Conservation (phyloP, 306 rosid genomes). For the Hippophae rhamnoides region DNA sequence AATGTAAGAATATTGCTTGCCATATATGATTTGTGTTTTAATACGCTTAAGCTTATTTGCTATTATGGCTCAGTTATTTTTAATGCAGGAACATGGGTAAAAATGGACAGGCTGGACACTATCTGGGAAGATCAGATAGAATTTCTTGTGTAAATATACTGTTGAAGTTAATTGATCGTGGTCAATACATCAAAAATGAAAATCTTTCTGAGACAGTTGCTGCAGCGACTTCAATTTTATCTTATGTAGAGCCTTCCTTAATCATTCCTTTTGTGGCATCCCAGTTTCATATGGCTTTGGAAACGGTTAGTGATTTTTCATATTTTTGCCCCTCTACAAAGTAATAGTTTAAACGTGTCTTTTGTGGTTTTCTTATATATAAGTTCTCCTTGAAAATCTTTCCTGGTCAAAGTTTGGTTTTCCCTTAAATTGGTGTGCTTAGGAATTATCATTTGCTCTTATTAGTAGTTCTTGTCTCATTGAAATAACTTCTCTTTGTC, state of each 20-base stretch:
- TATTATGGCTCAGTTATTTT: slow-evolving; percentile 34
- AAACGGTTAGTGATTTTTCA: slow-evolving; percentile 69
- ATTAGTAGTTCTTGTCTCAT: slow-evolving; percentile 12
- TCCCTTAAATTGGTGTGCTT: background rate
- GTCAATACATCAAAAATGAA: slow-evolving; percentile 98
- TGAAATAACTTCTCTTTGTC: slow-evolving; percentile 32
- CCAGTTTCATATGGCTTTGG: slow-evolving; percentile 98
- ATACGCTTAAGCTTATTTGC: slow-evolving; percentile 16
- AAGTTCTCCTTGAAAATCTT: background rate
- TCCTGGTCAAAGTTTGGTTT: background rate
- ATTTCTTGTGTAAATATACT: slow-evolving; percentile 61
- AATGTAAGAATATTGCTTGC: slow-evolving; percentile 41
- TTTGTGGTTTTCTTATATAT: slow-evolving; percentile 1
- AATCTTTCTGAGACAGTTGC: slow-evolving; percentile 95
- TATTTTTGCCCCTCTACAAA: slow-evolving; percentile 21
- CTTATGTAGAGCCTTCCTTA: slow-evolving; percentile 78
- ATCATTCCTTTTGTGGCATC: slow-evolving; percentile 96
- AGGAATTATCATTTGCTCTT: slow-evolving; percentile 10
- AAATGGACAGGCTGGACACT: slow-evolving; percentile 34
- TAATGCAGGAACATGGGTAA: slow-evolving; percentile 40
- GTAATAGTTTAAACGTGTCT: slow-evolving; percentile 9
- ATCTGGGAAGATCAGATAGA: slow-evolving; percentile 74
- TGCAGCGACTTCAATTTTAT: slow-evolving; percentile 82
- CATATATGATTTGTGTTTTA: slow-evolving; percentile 17
- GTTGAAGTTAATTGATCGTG: slow-evolving; percentile 89